These are phyloP conservation scores for Psophocarpus tetragonolobus DNA, from an alignment of 306 rosid genomes.

Conservation along the genomic window DNA sequence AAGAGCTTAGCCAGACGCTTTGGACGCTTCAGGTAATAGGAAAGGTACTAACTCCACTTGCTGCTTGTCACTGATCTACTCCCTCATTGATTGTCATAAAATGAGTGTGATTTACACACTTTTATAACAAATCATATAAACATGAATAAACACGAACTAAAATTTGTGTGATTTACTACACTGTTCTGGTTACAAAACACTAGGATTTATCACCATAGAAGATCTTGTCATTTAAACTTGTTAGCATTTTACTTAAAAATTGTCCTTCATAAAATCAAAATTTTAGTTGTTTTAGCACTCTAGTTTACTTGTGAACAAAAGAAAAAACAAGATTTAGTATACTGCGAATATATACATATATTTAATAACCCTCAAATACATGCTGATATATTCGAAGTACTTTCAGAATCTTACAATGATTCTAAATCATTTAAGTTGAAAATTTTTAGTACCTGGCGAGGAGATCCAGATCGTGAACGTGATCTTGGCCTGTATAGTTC, in stretches of 20 bases:
- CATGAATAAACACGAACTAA: not conserved
- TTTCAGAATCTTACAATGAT: not conserved
- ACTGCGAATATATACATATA: too few relatives aligned
- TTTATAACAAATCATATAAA: not conserved
- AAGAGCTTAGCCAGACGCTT: conserved; percentile 85
- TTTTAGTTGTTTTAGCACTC: not conserved
- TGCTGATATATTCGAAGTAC: not conserved
- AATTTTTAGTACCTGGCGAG: conserved; percentile 59
- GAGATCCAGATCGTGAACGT: conserved; percentile 68
- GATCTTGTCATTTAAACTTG: not conserved
- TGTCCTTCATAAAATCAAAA: not conserved
- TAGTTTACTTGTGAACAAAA: not conserved
- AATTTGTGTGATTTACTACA: not conserved
- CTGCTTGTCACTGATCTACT: conserved; percentile 57
- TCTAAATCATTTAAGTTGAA: not conserved
- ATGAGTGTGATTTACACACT: too few relatives aligned
- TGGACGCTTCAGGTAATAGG: conserved; percentile 89
- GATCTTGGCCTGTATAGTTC: conserved; percentile 61
- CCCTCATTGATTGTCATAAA: too few relatives aligned
- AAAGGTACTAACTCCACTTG: conserved; percentile 74
- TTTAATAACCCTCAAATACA: conserved; percentile 2
- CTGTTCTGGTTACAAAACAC: not conserved
- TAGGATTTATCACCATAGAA: too few relatives aligned
- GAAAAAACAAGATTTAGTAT: not conserved
- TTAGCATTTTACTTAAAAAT: not conserved